Percentiles rank a stretch among this genome's conserved stretches.
These are phyloP conservation scores for Cymbopogon citratus DNA, from an alignment of 176 grass and related monocot species.

Conservation along the genomic window DNA sequence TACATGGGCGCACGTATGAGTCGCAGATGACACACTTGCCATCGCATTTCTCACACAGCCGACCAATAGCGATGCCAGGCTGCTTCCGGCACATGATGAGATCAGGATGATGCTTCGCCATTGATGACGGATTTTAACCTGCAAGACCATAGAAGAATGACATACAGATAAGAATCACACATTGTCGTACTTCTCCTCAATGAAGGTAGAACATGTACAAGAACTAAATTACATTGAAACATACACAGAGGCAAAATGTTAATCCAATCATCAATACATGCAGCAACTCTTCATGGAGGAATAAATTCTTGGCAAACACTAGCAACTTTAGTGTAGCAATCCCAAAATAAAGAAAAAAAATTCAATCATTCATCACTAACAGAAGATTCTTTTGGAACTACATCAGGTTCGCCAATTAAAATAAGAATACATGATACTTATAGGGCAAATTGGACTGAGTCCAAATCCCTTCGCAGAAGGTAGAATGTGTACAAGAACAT, in stretches of 20 bases:
- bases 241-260: neutral
- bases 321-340: neutral
- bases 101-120: conserved; percentile 88
- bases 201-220: neutral
- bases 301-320: neutral
- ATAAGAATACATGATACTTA: neutral
- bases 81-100: conserved; percentile 89
- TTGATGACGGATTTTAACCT: conserved; percentile 29
- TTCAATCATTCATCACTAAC: neutral
- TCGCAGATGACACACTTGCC: conserved; percentile 82
- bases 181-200: neutral
- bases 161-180: neutral
- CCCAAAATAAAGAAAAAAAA: neutral
- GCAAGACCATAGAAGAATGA: neutral
- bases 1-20: conserved; percentile 72
- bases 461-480: too few relatives aligned
- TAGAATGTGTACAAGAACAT: too few relatives aligned
- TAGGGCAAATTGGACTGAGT: neutral
- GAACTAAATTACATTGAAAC: neutral
- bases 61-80: conserved; percentile 67
- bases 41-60: conserved; percentile 74
- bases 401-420: neutral
- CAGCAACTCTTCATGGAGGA: neutral
- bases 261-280: neutral
- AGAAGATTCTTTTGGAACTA: neutral